Conservation (phyloP, 2,329 filamentous ascomycete genomes). For the Arthrobotrys sphaeroides region DNA sequence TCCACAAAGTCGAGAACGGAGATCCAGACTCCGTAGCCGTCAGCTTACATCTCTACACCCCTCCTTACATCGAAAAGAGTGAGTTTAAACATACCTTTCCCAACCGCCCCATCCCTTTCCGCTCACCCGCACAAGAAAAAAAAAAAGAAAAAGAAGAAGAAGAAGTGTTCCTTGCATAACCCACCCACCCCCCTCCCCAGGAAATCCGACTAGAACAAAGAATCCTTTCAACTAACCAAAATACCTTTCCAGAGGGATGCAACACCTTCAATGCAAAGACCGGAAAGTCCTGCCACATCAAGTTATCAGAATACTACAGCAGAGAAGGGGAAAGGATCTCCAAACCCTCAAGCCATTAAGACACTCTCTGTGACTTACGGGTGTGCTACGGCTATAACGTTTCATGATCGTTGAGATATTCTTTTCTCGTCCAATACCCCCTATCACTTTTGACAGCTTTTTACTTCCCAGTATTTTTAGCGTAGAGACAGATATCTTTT, state of each 20-base stretch:
- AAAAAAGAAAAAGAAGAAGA: too few species aligned
- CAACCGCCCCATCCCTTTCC: neutral
- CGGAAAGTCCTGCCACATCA: slow-evolving; percentile 67
- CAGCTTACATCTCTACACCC: slow-evolving; percentile 72
- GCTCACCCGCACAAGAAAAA: neutral
- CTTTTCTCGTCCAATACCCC: neutral
- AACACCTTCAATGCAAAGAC: slow-evolving; percentile 70
- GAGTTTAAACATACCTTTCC: slow-evolving; percentile 9
- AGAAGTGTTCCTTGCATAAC: neutral
- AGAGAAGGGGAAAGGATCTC: slow-evolving; percentile 63
- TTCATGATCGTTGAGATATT: neutral
- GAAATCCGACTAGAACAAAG: neutral
- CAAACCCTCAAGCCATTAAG: slow-evolving; percentile 57
- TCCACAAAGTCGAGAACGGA: slow-evolving; percentile 72
- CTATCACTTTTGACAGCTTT: neutral
- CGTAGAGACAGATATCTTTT: neutral
- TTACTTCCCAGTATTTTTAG: neutral
- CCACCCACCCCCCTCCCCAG: too few species aligned
- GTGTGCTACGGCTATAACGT: too few species aligned
- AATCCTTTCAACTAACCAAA: neutral
- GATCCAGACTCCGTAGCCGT: slow-evolving; percentile 68
- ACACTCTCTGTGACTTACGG: neutral
- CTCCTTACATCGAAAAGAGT: slow-evolving; percentile 70
- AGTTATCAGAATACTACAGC: slow-evolving; percentile 65
- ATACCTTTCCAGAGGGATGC: slow-evolving; percentile 65